Evolutionary conservation across 257 asterid species (phyloP).

Genomic region (Nicotiana noctiflora): DNA sequence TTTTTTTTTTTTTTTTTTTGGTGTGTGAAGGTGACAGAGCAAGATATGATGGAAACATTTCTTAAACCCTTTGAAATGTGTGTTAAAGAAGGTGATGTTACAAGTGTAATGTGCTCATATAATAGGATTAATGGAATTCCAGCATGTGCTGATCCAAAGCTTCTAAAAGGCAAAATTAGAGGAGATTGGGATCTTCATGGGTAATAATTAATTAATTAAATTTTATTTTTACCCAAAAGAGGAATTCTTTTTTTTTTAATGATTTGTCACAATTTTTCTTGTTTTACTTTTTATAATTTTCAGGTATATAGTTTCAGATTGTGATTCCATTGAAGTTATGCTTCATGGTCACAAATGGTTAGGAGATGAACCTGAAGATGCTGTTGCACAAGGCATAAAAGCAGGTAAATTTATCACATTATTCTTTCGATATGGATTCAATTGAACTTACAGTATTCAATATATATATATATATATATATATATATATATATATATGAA

Average conservation of each 20-base stretch:
- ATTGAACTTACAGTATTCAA: too few relatives aligned
- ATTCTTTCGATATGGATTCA: not conserved
- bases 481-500: too few relatives aligned
- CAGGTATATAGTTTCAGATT: slow-evolving; percentile 44
- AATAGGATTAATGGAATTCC: slow-evolving; percentile 43
- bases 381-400: slow-evolving; percentile 34
- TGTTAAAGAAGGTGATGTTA: slow-evolving; percentile 31
- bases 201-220: slow-evolving; percentile 7
- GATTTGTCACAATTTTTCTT: not conserved
- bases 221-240: too few relatives aligned
- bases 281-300: not conserved
- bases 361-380: slow-evolving; percentile 28
- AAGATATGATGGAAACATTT: slow-evolving; percentile 46
- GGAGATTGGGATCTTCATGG: slow-evolving; percentile 45
- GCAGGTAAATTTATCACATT: slow-evolving; percentile 24
- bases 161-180: slow-evolving; percentile 23
- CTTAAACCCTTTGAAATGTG: slow-evolving; percentile 40
- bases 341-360: slow-evolving; percentile 26
- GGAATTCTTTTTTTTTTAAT: too few relatives aligned
- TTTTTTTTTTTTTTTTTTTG: not conserved
- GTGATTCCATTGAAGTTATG: slow-evolving; percentile 40
- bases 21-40: slow-evolving; percentile 32
- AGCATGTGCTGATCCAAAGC: slow-evolving; percentile 35
- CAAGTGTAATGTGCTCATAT: slow-evolving; percentile 50
- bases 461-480: too few relatives aligned